These are phyloP conservation scores for Piloderma croceum DNA, from an alignment of 768 basidiomycete species.

Conservation along the genomic window DNA sequence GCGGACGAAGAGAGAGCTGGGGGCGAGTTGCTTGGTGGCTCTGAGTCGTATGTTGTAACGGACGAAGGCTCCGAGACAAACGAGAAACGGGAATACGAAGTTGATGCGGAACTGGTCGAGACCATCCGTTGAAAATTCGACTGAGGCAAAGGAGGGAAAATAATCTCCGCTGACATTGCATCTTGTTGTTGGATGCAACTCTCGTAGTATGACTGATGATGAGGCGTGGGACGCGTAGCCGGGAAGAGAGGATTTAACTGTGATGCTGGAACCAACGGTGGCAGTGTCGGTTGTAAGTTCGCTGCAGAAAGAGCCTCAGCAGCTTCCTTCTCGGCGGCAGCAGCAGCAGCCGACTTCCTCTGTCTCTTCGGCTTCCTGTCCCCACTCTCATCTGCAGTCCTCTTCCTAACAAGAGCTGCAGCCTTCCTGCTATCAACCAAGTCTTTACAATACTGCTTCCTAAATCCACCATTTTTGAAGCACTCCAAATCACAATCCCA, in stretches of 20 bases:
- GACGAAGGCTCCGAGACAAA: too few species aligned
- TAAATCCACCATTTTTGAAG: constrained; percentile 79
- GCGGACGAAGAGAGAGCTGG: constrained; percentile 34
- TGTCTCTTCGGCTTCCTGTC: constrained; percentile 24
- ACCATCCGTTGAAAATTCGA: constrained; percentile 14
- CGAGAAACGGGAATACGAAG: constrained; percentile 15
- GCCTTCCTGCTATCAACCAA: constrained; percentile 32
- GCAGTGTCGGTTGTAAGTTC: constrained; percentile 6
- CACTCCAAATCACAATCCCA: constrained; percentile 78
- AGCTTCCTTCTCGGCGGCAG: constrained; percentile 12
- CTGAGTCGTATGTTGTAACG: constrained; percentile 10
- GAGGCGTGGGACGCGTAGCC: constrained; percentile 47
- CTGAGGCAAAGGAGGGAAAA: constrained; percentile 70
- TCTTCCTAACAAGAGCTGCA: constrained; percentile 33
- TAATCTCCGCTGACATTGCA: constrained; percentile 54
- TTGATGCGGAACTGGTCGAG: constrained; percentile 7
- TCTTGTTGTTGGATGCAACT: constrained; percentile 45
- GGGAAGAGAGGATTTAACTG: constrained; percentile 42
- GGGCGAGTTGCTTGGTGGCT: constrained; percentile 11
- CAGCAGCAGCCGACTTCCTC: constrained; percentile 19
- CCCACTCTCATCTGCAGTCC: constrained; percentile 22
- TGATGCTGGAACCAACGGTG: constrained; percentile 1
- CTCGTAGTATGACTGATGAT: constrained; percentile 74
- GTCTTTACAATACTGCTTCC: constrained; percentile 48
- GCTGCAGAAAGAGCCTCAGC: constrained; percentile 20